Evolutionary conservation across 1,284 basidiomycete species (phyloP).

Genomic region (Phlebopus sp.): DNA sequence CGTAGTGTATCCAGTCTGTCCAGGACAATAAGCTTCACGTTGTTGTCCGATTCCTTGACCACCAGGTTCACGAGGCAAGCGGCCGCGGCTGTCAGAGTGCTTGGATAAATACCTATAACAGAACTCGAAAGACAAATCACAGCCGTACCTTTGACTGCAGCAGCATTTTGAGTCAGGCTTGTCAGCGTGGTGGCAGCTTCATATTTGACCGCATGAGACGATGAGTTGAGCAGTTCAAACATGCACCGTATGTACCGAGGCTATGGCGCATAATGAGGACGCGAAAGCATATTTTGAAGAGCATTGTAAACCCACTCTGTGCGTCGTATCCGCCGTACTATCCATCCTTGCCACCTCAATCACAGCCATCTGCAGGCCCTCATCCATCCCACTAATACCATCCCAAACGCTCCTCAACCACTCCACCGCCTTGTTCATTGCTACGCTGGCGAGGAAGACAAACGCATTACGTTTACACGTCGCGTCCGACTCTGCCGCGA

Average conservation of each 20-base stretch:
- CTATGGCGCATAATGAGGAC: constrained; percentile 39
- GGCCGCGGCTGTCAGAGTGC: constrained; percentile 70
- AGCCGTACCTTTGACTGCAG: constrained; percentile 84
- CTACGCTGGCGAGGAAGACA: constrained; percentile 87
- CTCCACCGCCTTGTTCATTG: constrained; percentile 89
- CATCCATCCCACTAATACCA: constrained; percentile 82
- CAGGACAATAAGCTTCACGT: constrained; percentile 97
- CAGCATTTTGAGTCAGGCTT: constrained; percentile 92
- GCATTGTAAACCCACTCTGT: constrained; percentile 56
- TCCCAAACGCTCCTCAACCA: constrained; percentile 89
- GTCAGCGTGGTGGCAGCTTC: constrained; percentile 97
- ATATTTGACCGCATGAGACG: constrained; percentile 96
- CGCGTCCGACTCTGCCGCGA: constrained; percentile 94
- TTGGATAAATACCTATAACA: neutral
- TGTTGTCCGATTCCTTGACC: constrained; percentile 97
- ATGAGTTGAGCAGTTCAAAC: constrained; percentile 90
- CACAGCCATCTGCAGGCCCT: constrained; percentile 93
- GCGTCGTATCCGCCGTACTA: constrained; percentile 79
- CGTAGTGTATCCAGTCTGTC: constrained; percentile 87
- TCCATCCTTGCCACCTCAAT: constrained; percentile 95
- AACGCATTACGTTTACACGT: constrained; percentile 98
- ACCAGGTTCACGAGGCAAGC: constrained; percentile 88
- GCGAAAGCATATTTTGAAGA: constrained; percentile 7
- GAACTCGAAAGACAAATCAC: neutral
- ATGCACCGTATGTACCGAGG: constrained; percentile 91